Base-by-base conservation (phyloP, 495 filamentous ascomycete genomes). In the Chaetomium tenue region DNA sequence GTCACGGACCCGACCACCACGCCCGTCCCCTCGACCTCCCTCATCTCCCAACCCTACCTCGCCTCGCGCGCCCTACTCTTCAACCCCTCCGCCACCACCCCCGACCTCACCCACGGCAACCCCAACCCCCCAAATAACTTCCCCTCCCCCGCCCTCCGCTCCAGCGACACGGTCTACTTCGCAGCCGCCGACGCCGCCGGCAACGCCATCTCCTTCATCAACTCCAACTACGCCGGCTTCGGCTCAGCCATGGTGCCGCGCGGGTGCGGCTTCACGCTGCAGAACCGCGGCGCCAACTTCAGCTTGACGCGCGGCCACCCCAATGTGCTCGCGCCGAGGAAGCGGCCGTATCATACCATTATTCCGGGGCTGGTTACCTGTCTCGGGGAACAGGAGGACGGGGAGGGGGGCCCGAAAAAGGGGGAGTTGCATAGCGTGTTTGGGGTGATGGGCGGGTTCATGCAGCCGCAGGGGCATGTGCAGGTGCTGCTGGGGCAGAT, bases 381-480 rank as follows among this genome's bases (percentile, higher is more conserved):
- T 92, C 65, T 71, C 84, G 1, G 80, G 77, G 33, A 37, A 1
- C 5, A 12, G 3, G 33, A 1, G 5, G 33, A 37, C 11, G 33
- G 33, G 33, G 8, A 37, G 8, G 33, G n/a, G n/a, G n/a, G n/a
- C n/a, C n/a, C 6, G 5, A 11, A 5, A 8, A 8, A 8, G 33
- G 33, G 33, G 1, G 33, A 8, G 33, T 76, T 98, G 63, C 89
- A 97, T 71, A 86, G 85, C 46, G 91, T 96, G 0, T 96, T 91
- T 67, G 95, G 94, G 53, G 92, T 97, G 55, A 98, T 98, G 94
- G 94, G 94, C 65, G 94, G 94, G 39, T 97, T 93, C 76, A 98
- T 98, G 95, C 94, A 98, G 79, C 94, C 94, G 0, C 94, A 98
- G 79, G 94, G 94, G 12, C 94, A 98, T 71, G 91, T 98, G 16